phyloP scores from a whole-genome alignment of 805 yeast genomes.

The Saccharomyces mikatae region DNA sequence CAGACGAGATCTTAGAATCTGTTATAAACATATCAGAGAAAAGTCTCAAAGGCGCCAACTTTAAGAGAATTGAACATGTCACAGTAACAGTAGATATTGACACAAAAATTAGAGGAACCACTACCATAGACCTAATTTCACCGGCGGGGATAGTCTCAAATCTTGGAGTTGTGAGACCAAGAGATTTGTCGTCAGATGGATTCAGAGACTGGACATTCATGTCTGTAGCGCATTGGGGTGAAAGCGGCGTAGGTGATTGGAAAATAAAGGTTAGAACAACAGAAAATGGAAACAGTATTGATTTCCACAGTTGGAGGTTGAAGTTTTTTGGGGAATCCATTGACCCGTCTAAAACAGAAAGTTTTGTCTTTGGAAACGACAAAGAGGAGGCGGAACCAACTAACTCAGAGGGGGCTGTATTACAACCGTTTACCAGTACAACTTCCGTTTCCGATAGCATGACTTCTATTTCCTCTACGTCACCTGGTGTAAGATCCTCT shows the following conservation, averaged over 20 bases:
- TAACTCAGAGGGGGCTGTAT: background rate
- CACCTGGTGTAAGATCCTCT: background rate
- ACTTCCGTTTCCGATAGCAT: slow-evolving; percentile 1
- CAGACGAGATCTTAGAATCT: slow-evolving; percentile 27
- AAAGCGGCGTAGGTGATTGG: slow-evolving; percentile 85
- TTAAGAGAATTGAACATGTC: slow-evolving; percentile 76
- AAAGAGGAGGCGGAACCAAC: slow-evolving; percentile 12
- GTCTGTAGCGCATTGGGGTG: slow-evolving; percentile 99
- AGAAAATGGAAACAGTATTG: slow-evolving; percentile 31
- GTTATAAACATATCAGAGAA: slow-evolving; percentile 40
- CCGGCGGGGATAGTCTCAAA: slow-evolving; percentile 71
- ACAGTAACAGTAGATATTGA: slow-evolving; percentile 69
- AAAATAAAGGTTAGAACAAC: slow-evolving; percentile 51
- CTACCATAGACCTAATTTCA: slow-evolving; percentile 56
- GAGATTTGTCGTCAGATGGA: slow-evolving; percentile 52
- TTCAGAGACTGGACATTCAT: slow-evolving; percentile 83
- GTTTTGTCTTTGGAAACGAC: slow-evolving; percentile 40
- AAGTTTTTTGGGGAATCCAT: slow-evolving; percentile 73
- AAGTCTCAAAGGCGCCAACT: slow-evolving; percentile 46
- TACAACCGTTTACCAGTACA: slow-evolving; percentile 3
- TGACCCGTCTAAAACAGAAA: slow-evolving; percentile 54
- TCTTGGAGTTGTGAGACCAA: slow-evolving; percentile 58
- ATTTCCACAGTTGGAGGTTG: slow-evolving; percentile 63
- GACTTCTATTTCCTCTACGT: slow-evolving; percentile 3
- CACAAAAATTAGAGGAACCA: slow-evolving; percentile 59